These are phyloP conservation scores for Amanita rubescens DNA, from an alignment of 768 basidiomycete species.

Conservation along the genomic window DNA sequence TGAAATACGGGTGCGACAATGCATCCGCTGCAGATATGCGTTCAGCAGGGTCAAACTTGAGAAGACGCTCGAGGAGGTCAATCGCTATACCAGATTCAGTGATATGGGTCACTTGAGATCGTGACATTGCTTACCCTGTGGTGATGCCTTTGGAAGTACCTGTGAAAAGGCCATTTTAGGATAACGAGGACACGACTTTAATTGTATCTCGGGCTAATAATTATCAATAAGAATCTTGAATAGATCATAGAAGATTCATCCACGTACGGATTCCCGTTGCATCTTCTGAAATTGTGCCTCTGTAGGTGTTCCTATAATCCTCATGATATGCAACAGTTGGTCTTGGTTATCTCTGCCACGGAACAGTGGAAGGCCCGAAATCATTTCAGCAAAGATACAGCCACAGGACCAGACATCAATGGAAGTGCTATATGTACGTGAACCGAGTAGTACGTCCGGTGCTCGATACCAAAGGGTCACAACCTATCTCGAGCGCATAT, in stretches of 20 bases:
- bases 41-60: constrained; percentile 93
- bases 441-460: constrained; percentile 94
- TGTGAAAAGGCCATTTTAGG: constrained; percentile 77
- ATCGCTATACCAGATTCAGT: constrained; percentile 48
- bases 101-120: background rate
- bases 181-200: constrained; percentile 84
- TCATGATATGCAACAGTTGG: constrained; percentile 96
- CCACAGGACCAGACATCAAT: constrained; percentile 99
- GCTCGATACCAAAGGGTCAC: constrained; percentile 99
- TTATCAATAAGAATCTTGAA: constrained; percentile 6
- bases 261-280: constrained; percentile 75
- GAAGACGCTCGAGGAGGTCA: constrained; percentile 87
- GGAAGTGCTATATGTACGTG: constrained; percentile 94
- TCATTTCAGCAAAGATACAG: constrained; percentile 99
- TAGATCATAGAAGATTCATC: constrained; percentile 7
- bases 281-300: constrained; percentile 86
- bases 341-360: constrained; percentile 96
- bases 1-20: constrained; percentile 88
- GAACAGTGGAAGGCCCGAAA: constrained; percentile 93
- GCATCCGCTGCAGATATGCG: constrained; percentile 90
- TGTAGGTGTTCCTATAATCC: constrained; percentile 92
- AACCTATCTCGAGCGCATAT: constrained; percentile 44
- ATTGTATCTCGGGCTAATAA: constrained; percentile 70
- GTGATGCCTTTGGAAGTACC: constrained; percentile 78
- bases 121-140: constrained; percentile 52